A percentile compares a stretch with the other conserved stretches of the same genome.
Conservation (phyloP, 441 rosid genomes). For the Raphanus hybrid region DNA sequence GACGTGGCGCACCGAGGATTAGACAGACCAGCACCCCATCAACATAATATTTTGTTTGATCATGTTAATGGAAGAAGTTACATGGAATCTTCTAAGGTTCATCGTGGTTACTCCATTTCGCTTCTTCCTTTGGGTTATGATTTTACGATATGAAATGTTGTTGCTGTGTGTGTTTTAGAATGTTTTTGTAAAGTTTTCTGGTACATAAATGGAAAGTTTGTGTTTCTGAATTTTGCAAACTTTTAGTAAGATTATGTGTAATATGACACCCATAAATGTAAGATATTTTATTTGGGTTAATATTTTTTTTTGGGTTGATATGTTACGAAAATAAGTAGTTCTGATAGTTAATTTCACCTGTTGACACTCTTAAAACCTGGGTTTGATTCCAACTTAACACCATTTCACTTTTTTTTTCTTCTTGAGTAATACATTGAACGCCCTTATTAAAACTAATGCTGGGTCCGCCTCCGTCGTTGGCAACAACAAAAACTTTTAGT, state of each 20-base stretch:
- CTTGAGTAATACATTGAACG: no score
- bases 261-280: no score
- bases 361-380: no score
- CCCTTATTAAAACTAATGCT: no score
- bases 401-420: not conserved
- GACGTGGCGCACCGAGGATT: conserved; percentile 20
- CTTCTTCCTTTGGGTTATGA: conserved; percentile 41
- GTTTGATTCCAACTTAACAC: no score
- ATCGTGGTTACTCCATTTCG: conserved; percentile 27
- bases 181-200: conserved; percentile 20
- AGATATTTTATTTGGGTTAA: no score
- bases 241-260: no score
- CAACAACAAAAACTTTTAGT: no score
- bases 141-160: conserved; percentile 33
- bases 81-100: conserved; percentile 26
- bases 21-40: not conserved
- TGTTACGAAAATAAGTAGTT: no score
- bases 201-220: conserved; percentile 40
- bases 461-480: no score
- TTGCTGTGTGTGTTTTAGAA: not conserved
- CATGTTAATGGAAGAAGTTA: conserved; percentile 27
- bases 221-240: conserved; percentile 21
- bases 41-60: conserved; percentile 7
- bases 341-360: no score
- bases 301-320: no score